A percentile compares a stretch with the other conserved stretches of the same genome.
Conservation (phyloP, 225 moss, liverwort and hornwort genomes). For the Physcomitrellopsis africana region DNA sequence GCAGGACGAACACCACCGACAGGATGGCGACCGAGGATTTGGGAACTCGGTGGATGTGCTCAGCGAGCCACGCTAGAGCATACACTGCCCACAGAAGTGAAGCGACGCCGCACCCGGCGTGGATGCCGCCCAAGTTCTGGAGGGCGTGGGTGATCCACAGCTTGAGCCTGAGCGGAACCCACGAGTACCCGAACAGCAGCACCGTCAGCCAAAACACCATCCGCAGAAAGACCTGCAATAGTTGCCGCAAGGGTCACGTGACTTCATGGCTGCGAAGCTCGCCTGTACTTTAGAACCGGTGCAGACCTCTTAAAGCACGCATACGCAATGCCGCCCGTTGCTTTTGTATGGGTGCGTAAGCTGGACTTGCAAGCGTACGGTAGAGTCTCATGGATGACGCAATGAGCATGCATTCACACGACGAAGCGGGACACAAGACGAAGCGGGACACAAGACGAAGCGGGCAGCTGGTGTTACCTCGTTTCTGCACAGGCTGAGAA, state of each 20-base stretch:
- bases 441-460: too few relatives aligned
- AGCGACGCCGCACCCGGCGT: constrained; percentile 40
- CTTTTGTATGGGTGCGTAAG: too few relatives aligned
- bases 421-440: too few relatives aligned
- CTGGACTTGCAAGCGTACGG: too few relatives aligned
- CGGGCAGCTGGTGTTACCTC: constrained; percentile 7
- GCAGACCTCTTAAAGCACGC: too few relatives aligned
- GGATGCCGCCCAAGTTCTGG: constrained; percentile 48
- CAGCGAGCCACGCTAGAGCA: not conserved
- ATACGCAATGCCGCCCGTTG: too few relatives aligned
- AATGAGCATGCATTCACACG: too few relatives aligned
- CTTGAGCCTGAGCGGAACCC: constrained; percentile 37
- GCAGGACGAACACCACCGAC: not conserved
- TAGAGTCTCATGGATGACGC: too few relatives aligned
- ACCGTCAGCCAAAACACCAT: constrained; percentile 44
- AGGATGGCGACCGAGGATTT: not conserved
- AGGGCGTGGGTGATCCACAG: constrained; percentile 27
- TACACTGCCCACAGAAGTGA: constrained; percentile 35
- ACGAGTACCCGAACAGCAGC: constrained; percentile 26
- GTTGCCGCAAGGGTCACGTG: too few relatives aligned
- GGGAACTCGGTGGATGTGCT: not conserved
- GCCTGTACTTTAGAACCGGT: too few relatives aligned
- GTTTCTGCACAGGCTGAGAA: constrained; percentile 17
- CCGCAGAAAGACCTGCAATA: constrained; percentile 26
- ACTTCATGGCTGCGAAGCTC: too few relatives aligned